Percentiles rank a stretch among this genome's conserved stretches.
Evolutionary conservation across 2,329 filamentous ascomycete species (phyloP).

Genomic region (Aspergillus jensenii): DNA sequence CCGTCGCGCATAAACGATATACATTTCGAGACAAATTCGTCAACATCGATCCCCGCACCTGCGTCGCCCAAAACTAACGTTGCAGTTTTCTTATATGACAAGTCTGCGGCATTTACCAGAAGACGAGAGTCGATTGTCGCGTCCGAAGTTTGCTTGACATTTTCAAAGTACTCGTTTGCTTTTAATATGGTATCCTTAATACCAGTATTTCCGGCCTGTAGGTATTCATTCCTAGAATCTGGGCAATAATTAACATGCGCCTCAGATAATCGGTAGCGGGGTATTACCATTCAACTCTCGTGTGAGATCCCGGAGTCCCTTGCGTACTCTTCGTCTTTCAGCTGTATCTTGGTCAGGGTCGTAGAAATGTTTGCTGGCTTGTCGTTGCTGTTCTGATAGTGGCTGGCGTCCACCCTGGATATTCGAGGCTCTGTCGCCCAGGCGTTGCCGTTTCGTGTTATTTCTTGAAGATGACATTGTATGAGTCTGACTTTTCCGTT

Average conservation of each 20-base stretch:
- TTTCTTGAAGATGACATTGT: slow-evolving; percentile 39
- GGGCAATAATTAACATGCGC: slow-evolving; percentile 11
- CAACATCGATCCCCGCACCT: slow-evolving; percentile 76
- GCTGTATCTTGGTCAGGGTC: slow-evolving; percentile 80
- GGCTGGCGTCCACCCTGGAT: slow-evolving; percentile 23
- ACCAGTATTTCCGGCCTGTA: slow-evolving; percentile 64
- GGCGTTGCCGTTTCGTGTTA: slow-evolving; percentile 45
- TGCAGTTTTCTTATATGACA: slow-evolving; percentile 75
- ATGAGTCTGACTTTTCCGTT: slow-evolving; percentile 45
- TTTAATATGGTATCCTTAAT: slow-evolving; percentile 65
- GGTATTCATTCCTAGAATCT: slow-evolving; percentile 71
- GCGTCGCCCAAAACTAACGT: slow-evolving; percentile 71
- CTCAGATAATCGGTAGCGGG: neutral
- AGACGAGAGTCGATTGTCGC: slow-evolving; percentile 88
- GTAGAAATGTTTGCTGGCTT: slow-evolving; percentile 57
- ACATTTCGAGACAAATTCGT: slow-evolving; percentile 89
- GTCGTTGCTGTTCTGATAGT: slow-evolving; percentile 27
- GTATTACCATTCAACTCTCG: slow-evolving; percentile 57
- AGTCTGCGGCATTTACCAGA: slow-evolving; percentile 75
- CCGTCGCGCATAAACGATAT: slow-evolving; percentile 81
- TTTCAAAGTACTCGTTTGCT: slow-evolving; percentile 64
- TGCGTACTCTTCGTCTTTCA: slow-evolving; percentile 70
- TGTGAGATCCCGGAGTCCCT: slow-evolving; percentile 67
- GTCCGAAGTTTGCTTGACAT: slow-evolving; percentile 84
- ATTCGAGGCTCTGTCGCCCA: slow-evolving; percentile 36